Base-by-base conservation (phyloP, 2,329 filamentous ascomycete species). In the Aspergillus ochraceus region DNA sequence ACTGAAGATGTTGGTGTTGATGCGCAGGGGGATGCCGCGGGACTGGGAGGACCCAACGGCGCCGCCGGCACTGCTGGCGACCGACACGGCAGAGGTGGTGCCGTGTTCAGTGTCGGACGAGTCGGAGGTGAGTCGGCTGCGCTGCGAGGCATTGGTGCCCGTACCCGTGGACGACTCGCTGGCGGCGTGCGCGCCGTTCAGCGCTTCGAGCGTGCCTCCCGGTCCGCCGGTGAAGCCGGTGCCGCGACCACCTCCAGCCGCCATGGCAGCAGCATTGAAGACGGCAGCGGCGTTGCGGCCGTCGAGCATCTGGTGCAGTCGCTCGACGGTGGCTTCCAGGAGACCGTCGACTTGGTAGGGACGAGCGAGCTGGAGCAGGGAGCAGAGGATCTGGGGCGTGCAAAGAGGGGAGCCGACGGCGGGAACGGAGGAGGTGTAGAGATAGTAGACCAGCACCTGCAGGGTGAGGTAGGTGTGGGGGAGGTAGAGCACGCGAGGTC, bases 241-340 rank as follows among this genome's bases (percentile, higher is more conserved):
- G 52, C 91, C 90, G 52, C 92, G 87, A 0, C 95, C 95, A 26
- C 95, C 93, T 11, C 95, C 95, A 1, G 95, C 95, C 0, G 93
- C 95, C 95, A 98, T 98, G 55, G 95, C 95, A 0, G 94, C 95
- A 0, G 95, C 95, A 66, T 99, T 99, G 81, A 99, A 99, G 0
- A 99, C 93, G 6, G 95, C 95, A 0, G 95, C 95, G 0, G 95
- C 94, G 67, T 98, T 99, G 51, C 94, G 86, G 52, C 91, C 95
- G 74, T 99, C 95, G 4, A 99, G 85, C 0, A 96, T 86, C 30
- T 90, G 85, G 70, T 99, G 95, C 0, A 99, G 83, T 8, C 94
- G 87, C 75, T 98, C 92, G 10, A 98, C 91, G 1, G 96, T 91
- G 0, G 92, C 92, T 78, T 99, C 95, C 1, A 98, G 81, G 2